Percentiles rank a stretch among this genome's conserved stretches.
phyloP scores from a whole-genome alignment of 106 monocot genomes.

The Platanthera zijinensis region DNA sequence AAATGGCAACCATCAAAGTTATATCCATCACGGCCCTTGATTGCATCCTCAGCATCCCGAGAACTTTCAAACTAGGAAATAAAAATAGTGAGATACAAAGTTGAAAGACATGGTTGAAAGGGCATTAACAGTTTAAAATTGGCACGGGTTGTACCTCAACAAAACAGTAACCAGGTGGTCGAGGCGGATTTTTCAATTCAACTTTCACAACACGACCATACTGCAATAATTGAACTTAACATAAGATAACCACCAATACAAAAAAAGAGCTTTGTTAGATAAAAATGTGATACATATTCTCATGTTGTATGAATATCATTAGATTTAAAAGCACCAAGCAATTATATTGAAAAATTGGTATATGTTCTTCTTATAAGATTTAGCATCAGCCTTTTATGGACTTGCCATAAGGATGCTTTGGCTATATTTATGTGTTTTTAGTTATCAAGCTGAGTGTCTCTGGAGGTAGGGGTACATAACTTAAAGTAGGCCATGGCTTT shows the following conservation, averaged over 20 bases:
- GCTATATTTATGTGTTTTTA: too few species aligned
- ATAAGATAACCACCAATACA: not conserved
- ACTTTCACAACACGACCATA: slow-evolving; percentile 78
- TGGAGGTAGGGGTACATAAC: too few species aligned
- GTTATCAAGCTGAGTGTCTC: too few species aligned
- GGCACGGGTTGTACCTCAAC: slow-evolving; percentile 46
- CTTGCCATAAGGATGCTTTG: too few species aligned
- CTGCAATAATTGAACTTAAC: slow-evolving; percentile 21
- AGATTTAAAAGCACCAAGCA: too few species aligned
- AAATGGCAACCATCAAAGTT: slow-evolving; percentile 62
- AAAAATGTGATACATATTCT: too few species aligned
- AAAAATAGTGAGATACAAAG: not conserved
- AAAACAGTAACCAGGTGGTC: slow-evolving; percentile 86
- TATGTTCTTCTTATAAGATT: too few species aligned
- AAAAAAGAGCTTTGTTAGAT: not conserved
- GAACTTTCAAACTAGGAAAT: slow-evolving; percentile 61
- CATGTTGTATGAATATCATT: too few species aligned
- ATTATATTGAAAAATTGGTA: too few species aligned
- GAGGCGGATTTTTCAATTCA: slow-evolving; percentile 88
- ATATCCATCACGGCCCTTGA: slow-evolving; percentile 69
- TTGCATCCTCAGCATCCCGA: slow-evolving; percentile 74
- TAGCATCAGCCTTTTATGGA: too few species aligned
- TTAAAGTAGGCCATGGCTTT: too few species aligned
- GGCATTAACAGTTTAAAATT: not conserved
- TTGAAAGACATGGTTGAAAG: not conserved